Percentiles rank a stretch among this genome's conserved stretches.
Conservation (phyloP, 208 protist species). For the Acanthamoeba triangularis region DNA sequence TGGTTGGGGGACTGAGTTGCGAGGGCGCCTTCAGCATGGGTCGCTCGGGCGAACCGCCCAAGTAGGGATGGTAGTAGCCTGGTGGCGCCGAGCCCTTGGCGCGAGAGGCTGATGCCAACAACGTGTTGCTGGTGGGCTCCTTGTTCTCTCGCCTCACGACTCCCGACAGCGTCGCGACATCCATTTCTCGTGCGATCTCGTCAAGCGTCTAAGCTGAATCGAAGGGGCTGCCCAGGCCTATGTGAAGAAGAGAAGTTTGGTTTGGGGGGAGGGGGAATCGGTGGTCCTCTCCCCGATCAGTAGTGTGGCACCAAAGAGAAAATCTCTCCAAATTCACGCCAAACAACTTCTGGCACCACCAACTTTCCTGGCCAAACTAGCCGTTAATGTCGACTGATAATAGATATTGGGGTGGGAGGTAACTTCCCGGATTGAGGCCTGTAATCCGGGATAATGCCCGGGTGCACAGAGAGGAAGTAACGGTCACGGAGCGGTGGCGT, state of each 20-base stretch:
- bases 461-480: too few relatives aligned
- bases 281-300: too few relatives aligned
- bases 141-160: background rate
- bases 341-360: background rate
- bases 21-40: background rate
- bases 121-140: background rate
- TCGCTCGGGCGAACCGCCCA: constrained; percentile 9
- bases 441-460: background rate
- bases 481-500: too few relatives aligned
- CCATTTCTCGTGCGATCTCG: too few relatives aligned
- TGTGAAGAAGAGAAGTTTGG: too few relatives aligned
- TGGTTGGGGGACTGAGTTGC: background rate
- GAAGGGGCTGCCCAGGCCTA: too few relatives aligned
- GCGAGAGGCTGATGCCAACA: background rate
- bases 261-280: too few relatives aligned
- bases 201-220: too few relatives aligned
- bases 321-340: background rate
- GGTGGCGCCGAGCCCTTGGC: background rate
- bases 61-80: background rate
- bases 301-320: too few relatives aligned
- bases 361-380: background rate
- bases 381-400: background rate
- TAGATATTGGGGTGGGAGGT: background rate
- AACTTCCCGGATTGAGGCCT: background rate
- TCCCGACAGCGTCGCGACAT: too few relatives aligned